These are phyloP conservation scores for Mycena venus DNA, from an alignment of 768 basidiomycete species.

Conservation along the genomic window DNA sequence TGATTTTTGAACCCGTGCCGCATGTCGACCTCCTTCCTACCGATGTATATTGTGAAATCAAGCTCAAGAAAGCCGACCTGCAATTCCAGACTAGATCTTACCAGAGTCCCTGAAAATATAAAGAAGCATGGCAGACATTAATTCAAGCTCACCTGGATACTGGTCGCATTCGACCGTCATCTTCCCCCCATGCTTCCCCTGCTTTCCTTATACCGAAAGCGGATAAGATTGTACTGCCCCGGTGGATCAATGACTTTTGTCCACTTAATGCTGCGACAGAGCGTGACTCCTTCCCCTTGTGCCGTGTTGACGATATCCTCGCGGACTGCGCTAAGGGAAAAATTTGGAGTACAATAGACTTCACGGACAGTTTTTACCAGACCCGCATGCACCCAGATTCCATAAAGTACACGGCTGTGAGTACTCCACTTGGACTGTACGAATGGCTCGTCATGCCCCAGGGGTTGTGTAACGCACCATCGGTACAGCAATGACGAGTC, in stretches of 20 bases:
- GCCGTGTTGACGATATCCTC: conserved; percentile 45
- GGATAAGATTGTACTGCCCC: conserved; percentile 17
- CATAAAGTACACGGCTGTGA: conserved; percentile 46
- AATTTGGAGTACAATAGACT: conserved; percentile 49
- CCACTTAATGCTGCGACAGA: conserved; percentile 32
- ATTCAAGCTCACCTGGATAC: conserved; percentile 48
- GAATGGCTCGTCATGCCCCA: conserved; percentile 57
- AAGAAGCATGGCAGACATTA: conserved; percentile 43
- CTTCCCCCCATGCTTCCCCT: conserved; percentile 43
- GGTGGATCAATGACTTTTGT: conserved; percentile 37
- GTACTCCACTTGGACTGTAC: conserved; percentile 44
- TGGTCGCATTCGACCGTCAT: conserved; percentile 44
- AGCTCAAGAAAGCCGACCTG: conserved; percentile 31
- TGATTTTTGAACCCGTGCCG: conserved; percentile 16
- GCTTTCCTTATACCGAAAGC: conserved; percentile 45
- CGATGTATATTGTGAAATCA: conserved; percentile 32
- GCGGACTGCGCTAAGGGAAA: conserved; percentile 49
- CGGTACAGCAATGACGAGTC: conserved; percentile 44
- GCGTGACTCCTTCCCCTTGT: conserved; percentile 28
- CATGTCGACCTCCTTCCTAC: conserved; percentile 34
- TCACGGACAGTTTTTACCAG: conserved; percentile 56
- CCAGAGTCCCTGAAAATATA: conserved; percentile 40
- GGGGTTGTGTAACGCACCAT: conserved; percentile 46
- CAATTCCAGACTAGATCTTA: conserved; percentile 24
- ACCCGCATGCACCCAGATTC: conserved; percentile 43